Conservation (phyloP, 225 moss, liverwort and hornwort genomes). For the Lunularia cruciata region DNA sequence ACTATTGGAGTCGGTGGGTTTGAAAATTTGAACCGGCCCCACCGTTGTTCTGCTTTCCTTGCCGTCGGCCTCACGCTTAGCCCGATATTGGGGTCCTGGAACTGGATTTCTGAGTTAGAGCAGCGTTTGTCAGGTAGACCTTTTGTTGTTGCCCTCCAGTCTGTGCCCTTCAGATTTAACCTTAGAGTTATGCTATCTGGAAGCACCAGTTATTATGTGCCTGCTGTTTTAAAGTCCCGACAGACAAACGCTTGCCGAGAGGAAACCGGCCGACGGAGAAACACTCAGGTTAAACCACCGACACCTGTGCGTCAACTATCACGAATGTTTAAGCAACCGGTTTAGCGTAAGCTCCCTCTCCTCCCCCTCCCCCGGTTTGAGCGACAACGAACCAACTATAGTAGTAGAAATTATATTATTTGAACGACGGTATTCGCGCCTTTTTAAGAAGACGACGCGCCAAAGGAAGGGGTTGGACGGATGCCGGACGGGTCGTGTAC, state of each 20-base stretch:
- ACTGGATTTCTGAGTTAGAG: neutral
- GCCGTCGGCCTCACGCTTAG: neutral
- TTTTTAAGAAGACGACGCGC: slow-evolving; percentile 4
- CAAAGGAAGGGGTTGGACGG: neutral
- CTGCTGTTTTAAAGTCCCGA: no score
- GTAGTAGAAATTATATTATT: neutral
- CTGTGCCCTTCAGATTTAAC: neutral
- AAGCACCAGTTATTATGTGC: neutral
- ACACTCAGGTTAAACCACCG: neutral
- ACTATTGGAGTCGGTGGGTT: neutral
- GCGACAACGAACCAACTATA: no score
- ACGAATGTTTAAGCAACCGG: neutral
- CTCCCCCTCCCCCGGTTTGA: no score
- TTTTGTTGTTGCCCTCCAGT: neutral
- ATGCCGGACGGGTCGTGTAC: neutral
- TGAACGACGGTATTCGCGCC: slow-evolving; percentile 3
- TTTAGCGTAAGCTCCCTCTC: neutral
- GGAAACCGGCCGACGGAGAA: no score
- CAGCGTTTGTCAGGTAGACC: neutral
- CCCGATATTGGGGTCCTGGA: neutral
- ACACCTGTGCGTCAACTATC: neutral
- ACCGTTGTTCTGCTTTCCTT: neutral
- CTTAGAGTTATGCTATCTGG: neutral
- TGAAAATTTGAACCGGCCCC: neutral
- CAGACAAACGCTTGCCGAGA: neutral